These are phyloP conservation scores for Yamadazyma takamatsuzukensis DNA, from an alignment of 805 yeast species.

Conservation along the genomic window DNA sequence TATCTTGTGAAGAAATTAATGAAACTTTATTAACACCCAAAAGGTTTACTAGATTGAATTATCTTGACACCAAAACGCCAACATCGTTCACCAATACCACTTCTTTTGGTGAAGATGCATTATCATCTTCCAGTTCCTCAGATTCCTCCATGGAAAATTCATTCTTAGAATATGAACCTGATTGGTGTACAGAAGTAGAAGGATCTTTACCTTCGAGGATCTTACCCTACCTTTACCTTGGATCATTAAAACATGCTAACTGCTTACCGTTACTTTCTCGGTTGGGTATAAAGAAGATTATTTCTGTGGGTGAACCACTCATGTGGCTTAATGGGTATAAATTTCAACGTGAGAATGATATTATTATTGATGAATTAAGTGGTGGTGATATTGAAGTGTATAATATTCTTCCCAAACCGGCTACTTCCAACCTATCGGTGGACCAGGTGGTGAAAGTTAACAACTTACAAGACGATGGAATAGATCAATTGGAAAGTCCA, in stretches of 20 bases:
- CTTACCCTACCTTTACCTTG: constrained; percentile 78
- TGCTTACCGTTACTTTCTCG: constrained; percentile 57
- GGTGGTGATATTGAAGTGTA: constrained; percentile 31
- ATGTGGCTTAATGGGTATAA: constrained; percentile 52
- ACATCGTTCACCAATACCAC: too few relatives aligned
- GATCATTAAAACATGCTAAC: constrained; percentile 80
- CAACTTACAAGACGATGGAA: constrained; percentile 87
- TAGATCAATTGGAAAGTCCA: constrained; percentile 65
- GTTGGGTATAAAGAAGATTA: constrained; percentile 68
- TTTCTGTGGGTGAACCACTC: constrained; percentile 81
- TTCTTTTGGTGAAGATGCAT: too few relatives aligned
- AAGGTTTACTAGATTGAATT: not conserved
- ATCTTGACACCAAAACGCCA: too few relatives aligned
- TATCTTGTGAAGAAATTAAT: constrained; percentile 29
- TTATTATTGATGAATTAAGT: constrained; percentile 19
- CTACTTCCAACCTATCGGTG: constrained; percentile 19
- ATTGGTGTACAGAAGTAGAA: constrained; percentile 41
- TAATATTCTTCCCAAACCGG: constrained; percentile 20
- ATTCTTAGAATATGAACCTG: constrained; percentile 3
- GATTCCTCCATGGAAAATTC: constrained; percentile 4
- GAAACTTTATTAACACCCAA: constrained; percentile 25
- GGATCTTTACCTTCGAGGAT: constrained; percentile 85
- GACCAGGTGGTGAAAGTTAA: constrained; percentile 57
- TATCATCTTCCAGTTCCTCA: not conserved
- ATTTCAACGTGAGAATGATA: constrained; percentile 23